phyloP scores from a whole-genome alignment of 2,329 filamentous ascomycete genomes.

The Exserohilum turcica region DNA sequence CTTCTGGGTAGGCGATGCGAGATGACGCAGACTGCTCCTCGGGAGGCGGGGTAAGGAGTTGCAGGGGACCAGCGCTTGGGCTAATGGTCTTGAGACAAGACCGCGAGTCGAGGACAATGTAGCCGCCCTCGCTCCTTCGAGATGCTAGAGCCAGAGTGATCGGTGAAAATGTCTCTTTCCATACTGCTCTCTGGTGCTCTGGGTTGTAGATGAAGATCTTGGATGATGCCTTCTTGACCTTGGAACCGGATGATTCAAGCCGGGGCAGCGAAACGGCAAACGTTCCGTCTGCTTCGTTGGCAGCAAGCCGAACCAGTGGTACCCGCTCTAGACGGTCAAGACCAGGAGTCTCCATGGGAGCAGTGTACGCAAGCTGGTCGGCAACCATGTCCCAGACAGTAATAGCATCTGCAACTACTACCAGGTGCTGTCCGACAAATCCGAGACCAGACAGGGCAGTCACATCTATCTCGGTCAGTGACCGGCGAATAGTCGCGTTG shows the following conservation, averaged over 20 bases:
- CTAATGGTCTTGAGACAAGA: conserved; percentile 67
- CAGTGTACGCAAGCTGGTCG: conserved; percentile 72
- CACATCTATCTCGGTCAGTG: conserved; percentile 70
- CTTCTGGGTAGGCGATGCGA: conserved; percentile 10
- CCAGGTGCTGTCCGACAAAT: conserved; percentile 73
- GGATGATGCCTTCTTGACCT: conserved; percentile 49
- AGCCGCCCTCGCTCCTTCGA: conserved; percentile 69
- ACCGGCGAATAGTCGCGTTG: conserved; percentile 68
- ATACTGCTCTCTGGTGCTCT: conserved; percentile 63
- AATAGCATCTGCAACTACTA: conserved; percentile 75
- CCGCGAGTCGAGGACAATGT: conserved; percentile 74
- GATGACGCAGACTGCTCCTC: conserved; percentile 42
- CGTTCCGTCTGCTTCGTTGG: conserved; percentile 62
- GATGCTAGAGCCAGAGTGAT: conserved; percentile 71
- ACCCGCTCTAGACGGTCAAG: conserved; percentile 45
- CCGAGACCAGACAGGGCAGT: conserved; percentile 69
- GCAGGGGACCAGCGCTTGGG: conserved; percentile 32
- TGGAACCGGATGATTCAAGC: conserved; percentile 45
- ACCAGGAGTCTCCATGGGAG: conserved; percentile 56
- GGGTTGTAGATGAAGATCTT: conserved; percentile 70
- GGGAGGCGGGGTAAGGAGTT: conserved; percentile 40
- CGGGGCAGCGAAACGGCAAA: conserved; percentile 50
- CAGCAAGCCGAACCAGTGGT: conserved; percentile 65
- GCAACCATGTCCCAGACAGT: conserved; percentile 83
- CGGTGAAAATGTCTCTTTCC: conserved; percentile 60